Percentiles rank a stretch among this genome's conserved stretches.
Conservation (phyloP, 495 filamentous ascomycete species). For the Entonaema liquescens region DNA sequence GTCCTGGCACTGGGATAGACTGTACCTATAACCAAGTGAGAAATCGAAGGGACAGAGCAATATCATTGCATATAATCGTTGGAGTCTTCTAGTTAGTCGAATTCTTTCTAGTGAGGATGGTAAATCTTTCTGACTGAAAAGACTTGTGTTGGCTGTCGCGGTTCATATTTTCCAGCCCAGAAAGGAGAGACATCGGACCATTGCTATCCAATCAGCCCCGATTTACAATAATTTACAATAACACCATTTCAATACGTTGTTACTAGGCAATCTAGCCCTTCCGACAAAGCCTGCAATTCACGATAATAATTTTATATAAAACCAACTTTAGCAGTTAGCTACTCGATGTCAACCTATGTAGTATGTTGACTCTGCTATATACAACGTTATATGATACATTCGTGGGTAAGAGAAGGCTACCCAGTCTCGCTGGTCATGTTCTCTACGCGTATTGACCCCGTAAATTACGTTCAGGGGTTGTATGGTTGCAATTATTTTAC, state of each 20-base stretch:
- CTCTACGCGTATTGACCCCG: neutral
- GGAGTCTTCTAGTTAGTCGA: neutral
- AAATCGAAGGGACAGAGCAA: no score
- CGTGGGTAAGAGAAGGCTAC: no score
- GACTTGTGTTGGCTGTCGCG: neutral
- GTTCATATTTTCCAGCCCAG: neutral
- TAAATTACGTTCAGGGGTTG: neutral
- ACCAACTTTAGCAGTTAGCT: neutral
- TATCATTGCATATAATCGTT: no score
- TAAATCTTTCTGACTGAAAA: neutral
- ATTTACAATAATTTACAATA: slow-evolving; percentile 4
- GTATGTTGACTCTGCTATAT: no score
- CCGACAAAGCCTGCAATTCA: neutral
- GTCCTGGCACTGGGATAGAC: neutral
- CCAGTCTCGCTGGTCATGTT: no score
- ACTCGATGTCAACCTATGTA: no score
- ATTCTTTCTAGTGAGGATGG: no score
- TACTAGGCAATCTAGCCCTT: neutral
- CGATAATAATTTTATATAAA: neutral
- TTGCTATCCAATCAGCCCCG: neutral
- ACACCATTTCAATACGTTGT: neutral
- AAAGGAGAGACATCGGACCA: neutral
- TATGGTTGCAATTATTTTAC: neutral
- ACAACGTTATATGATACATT: no score
- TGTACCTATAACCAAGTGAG: neutral